Conservation (phyloP, 805 yeast genomes). For the Suhomyces sp. region DNA sequence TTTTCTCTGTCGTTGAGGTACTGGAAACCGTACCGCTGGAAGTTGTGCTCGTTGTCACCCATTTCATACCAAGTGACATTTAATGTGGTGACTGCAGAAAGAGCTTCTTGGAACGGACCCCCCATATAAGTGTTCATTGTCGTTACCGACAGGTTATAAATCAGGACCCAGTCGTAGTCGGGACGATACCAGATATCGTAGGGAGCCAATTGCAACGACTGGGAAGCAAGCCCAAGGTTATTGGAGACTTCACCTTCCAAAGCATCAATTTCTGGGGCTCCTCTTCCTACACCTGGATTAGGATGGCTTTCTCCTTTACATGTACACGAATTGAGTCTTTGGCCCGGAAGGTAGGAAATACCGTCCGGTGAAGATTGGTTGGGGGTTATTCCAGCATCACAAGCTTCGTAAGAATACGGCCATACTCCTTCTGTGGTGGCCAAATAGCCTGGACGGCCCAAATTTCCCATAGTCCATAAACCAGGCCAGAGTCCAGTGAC, state of each 20-base stretch:
- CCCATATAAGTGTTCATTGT: slow-evolving; percentile 87
- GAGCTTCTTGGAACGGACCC: slow-evolving; percentile 91
- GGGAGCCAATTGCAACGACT: slow-evolving; percentile 91
- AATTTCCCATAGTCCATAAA: slow-evolving; percentile 89
- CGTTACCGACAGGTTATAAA: slow-evolving; percentile 67
- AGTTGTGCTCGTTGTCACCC: slow-evolving; percentile 51
- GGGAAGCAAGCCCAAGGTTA: slow-evolving; percentile 63
- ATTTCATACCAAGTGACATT: slow-evolving; percentile 80
- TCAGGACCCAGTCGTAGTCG: slow-evolving; percentile 74
- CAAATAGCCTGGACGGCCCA: slow-evolving; percentile 87
- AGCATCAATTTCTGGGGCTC: slow-evolving; percentile 94
- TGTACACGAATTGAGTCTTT: slow-evolving; percentile 70
- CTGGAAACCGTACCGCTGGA: slow-evolving; percentile 77
- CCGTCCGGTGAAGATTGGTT: slow-evolving; percentile 92
- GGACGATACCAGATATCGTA: slow-evolving; percentile 93
- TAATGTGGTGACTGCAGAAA: slow-evolving; percentile 76
- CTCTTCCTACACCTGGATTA: slow-evolving; percentile 82
- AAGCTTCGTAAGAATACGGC: slow-evolving; percentile 86
- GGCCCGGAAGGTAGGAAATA: slow-evolving; percentile 82
- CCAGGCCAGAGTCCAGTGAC: slow-evolving; percentile 95
- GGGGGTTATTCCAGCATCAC: slow-evolving; percentile 94
- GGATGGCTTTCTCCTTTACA: slow-evolving; percentile 87
- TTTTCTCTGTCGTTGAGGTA: slow-evolving; percentile 60
- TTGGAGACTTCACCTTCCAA: slow-evolving; percentile 79
- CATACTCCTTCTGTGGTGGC: slow-evolving; percentile 90